Evolutionary conservation across 169 alveolate species (phyloP), one percentile per base, ranked within the genome.

Genomic region (Besnoitia besnoiti): DNA sequence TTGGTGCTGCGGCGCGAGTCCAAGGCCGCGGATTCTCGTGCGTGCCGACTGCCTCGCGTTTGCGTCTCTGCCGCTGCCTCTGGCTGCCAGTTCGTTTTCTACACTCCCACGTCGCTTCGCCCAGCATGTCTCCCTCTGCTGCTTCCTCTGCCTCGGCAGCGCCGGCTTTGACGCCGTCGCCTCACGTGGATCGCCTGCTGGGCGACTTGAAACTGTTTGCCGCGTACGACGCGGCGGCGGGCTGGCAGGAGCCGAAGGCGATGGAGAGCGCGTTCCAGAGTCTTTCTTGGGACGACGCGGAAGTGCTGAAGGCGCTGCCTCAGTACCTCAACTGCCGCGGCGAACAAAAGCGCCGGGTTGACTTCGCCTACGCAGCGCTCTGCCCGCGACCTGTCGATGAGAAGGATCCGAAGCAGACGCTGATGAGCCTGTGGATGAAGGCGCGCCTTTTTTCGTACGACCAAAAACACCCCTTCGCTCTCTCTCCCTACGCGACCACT

Each of bases 391-490:
- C 96, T n/a, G 90, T 90, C 67, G 89, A 92, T 61, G 88, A 85
- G 73, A 94, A 51, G 51, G 96, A 95, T 85, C 90, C 94, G 1
- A 92, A 94, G 89, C 94, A 92, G 85, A 90, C 94, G 76, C 61
- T 95, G 95, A 95, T 95, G 95, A 73, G 93, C 30, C 40, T 92
- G 44, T 95, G 96, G 96, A 88, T 95, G 51, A 95, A 95, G 79
- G 95, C 96, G 35, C 89, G 96, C 46, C 94, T 95, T 40, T 92
- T 92, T 82, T 51, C 94, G 5, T 84, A 84, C 82, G 94, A 92
- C 84, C 40, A 87, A 50, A 67, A 51, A 16, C 79, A 51, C 40
- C 91, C 94, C 0, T 87, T 92, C 55, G 59, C 33, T 46, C 47
- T 92, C 67, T 61, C 33, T 44, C 94, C 94, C 44, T 91, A 19